phyloP scores from a whole-genome alignment of 1,139 yeast genomes.

The Protomyces macrosporus region DNA sequence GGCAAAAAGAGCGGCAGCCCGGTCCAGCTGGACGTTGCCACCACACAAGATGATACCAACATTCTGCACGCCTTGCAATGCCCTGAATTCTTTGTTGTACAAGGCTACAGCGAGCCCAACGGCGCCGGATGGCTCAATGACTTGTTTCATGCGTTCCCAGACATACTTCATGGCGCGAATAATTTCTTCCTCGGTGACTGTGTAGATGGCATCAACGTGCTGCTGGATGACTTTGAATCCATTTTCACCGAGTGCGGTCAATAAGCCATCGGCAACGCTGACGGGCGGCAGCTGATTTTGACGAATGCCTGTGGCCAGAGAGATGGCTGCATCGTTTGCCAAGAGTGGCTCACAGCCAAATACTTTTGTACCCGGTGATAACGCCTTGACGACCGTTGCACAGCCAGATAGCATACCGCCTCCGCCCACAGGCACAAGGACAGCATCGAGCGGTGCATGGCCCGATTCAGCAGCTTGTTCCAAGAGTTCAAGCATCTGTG shows the following conservation, averaged over 20 bases:
- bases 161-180: constrained; percentile 30
- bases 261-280: constrained; percentile 32
- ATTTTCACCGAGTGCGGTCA: constrained; percentile 30
- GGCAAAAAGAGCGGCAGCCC: constrained; percentile 5
- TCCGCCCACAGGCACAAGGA: constrained; percentile 32
- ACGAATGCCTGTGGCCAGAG: constrained; percentile 24
- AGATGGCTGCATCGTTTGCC: constrained; percentile 30
- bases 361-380: constrained; percentile 24
- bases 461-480: constrained; percentile 26
- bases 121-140: constrained; percentile 31
- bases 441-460: constrained; percentile 28
- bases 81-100: constrained; percentile 24
- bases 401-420: constrained; percentile 32
- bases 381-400: constrained; percentile 27
- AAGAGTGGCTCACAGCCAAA: constrained; percentile 31
- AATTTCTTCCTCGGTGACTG: constrained; percentile 31
- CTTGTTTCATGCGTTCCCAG: constrained; percentile 32
- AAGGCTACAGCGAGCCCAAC: constrained; percentile 31
- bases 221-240: constrained; percentile 28
- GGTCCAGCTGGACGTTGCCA: constrained; percentile 30
- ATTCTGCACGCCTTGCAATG: constrained; percentile 19
- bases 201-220: constrained; percentile 30
- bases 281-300: constrained; percentile 19
- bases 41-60: constrained; percentile 31
- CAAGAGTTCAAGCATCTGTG: constrained; percentile 29